Conservation (phyloP, 768 basidiomycete species). For the Solioccasus polychromus region DNA sequence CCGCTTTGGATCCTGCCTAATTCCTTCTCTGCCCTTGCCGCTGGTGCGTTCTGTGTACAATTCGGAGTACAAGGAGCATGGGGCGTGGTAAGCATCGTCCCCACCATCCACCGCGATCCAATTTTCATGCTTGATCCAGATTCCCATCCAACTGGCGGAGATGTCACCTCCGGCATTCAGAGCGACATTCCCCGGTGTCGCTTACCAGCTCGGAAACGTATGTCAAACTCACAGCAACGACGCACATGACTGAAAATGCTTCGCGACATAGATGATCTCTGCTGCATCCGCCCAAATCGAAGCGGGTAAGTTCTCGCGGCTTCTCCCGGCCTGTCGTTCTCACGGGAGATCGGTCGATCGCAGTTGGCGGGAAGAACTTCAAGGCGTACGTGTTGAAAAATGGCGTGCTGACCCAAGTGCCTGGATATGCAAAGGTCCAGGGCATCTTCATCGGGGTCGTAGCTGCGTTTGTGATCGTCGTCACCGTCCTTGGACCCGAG, state of each 20-base stretch:
- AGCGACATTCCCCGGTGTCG: slow-evolving; percentile 82
- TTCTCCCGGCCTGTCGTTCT: neutral
- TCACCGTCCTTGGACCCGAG: slow-evolving; percentile 79
- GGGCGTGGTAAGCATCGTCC: slow-evolving; percentile 62
- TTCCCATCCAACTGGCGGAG: slow-evolving; percentile 80
- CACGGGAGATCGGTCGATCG: neutral
- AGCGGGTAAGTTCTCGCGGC: slow-evolving; percentile 44
- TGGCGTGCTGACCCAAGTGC: slow-evolving; percentile 41
- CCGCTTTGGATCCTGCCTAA: slow-evolving; percentile 83
- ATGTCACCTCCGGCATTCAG: slow-evolving; percentile 88
- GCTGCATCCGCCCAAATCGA: slow-evolving; percentile 80
- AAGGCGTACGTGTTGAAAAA: slow-evolving; percentile 43
- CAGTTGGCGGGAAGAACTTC: slow-evolving; percentile 62
- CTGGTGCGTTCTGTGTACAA: slow-evolving; percentile 85
- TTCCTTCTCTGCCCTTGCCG: slow-evolving; percentile 64
- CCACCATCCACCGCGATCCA: neutral
- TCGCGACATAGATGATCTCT: slow-evolving; percentile 50
- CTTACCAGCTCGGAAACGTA: slow-evolving; percentile 79
- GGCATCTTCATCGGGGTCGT: slow-evolving; percentile 87
- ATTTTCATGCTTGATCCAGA: slow-evolving; percentile 24
- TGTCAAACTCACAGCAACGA: neutral
- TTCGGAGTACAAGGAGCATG: slow-evolving; percentile 89
- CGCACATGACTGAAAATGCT: neutral
- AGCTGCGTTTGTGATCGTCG: slow-evolving; percentile 69
- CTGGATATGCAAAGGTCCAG: slow-evolving; percentile 76